Conservation (phyloP, 176 grass and related monocot species). For the Lolium perenne region DNA sequence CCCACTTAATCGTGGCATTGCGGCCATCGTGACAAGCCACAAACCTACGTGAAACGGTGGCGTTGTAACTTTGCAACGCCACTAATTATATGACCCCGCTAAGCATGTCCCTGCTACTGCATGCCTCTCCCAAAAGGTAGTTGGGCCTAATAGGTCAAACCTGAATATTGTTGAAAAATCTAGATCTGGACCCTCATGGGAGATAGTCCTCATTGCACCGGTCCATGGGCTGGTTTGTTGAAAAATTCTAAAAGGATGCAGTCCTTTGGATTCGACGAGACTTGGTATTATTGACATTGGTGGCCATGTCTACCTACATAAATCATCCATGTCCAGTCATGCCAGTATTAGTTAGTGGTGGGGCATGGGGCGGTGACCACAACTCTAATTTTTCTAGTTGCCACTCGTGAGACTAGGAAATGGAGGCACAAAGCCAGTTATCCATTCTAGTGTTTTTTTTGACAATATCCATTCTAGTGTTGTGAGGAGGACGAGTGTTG, state of each 20-base stretch:
- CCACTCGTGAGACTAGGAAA: background rate
- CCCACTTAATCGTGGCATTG: too few species aligned
- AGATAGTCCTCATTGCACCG: too few species aligned
- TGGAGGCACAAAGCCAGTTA: background rate
- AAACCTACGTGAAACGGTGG: too few species aligned
- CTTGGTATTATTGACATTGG: background rate
- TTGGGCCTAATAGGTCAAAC: background rate
- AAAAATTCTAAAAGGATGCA: too few species aligned
- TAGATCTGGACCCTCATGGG: background rate
- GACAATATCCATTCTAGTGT: background rate
- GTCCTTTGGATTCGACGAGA: background rate
- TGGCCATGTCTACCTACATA: background rate
- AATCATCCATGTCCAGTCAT: background rate
- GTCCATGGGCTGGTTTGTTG: too few species aligned
- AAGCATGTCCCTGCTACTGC: too few species aligned
- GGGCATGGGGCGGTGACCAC: background rate
- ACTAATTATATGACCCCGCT: too few species aligned
- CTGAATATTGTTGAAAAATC: background rate
- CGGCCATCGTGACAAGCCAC: too few species aligned
- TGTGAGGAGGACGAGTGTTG: too few species aligned
- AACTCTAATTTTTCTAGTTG: background rate
- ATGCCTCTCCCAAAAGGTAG: background rate
- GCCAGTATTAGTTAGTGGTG: background rate
- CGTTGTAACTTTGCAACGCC: too few species aligned
- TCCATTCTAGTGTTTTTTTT: background rate